These are phyloP conservation scores for Aphanomyces invadans DNA, from an alignment of 352 stramenopile species.

Conservation along the genomic window DNA sequence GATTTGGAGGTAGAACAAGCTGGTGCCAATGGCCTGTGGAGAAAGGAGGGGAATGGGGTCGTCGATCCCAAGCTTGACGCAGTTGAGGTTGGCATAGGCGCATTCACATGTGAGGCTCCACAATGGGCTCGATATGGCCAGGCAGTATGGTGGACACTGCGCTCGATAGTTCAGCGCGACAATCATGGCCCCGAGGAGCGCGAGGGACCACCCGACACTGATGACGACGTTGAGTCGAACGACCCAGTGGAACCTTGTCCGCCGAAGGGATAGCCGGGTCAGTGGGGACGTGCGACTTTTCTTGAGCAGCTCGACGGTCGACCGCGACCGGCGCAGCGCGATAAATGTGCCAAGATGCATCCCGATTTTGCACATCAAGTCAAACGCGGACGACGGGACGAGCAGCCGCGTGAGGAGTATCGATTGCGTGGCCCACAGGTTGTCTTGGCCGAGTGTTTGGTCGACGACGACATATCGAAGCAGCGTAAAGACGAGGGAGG, in stretches of 20 bases:
- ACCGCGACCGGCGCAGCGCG: not conserved
- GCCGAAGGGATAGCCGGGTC: not conserved
- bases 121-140: not conserved
- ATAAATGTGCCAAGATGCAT: not conserved
- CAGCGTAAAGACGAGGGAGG: not conserved
- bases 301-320: not conserved
- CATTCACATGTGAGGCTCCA: not conserved
- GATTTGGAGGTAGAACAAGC: slow-evolving; percentile 1
- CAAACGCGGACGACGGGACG: not conserved
- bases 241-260: not conserved
- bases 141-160: not conserved
- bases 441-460: not conserved
- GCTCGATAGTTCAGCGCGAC: not conserved
- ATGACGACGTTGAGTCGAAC: not conserved
- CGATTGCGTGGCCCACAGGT: not conserved
- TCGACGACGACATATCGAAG: not conserved
- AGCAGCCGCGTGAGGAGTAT: not conserved
- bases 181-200: not conserved
- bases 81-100: not conserved
- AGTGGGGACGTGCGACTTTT: not conserved
- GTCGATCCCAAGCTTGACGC: not conserved
- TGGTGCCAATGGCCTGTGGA: not conserved
- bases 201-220: not conserved
- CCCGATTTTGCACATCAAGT: not conserved
- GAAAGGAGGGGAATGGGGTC: not conserved